phyloP scores from a whole-genome alignment of 306 rosid genomes.

The Macrotyloma uniflorum region DNA sequence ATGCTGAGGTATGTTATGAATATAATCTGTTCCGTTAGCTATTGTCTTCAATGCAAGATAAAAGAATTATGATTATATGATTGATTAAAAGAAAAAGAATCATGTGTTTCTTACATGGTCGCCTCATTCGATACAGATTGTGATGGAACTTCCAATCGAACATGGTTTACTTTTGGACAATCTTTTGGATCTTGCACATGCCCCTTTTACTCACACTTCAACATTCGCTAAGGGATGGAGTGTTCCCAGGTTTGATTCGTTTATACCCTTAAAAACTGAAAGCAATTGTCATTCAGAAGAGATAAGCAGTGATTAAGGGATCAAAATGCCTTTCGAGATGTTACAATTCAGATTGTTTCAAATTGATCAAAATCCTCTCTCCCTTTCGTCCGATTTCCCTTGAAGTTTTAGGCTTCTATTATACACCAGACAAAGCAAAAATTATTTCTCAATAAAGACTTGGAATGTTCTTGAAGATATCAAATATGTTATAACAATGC shows the following conservation, averaged over 20 bases:
- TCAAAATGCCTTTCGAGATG: constrained; percentile 4
- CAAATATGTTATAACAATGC: background rate
- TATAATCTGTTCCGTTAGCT: constrained; percentile 8
- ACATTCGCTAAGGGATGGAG: constrained; percentile 98
- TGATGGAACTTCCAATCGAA: constrained; percentile 90
- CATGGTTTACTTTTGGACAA: constrained; percentile 96
- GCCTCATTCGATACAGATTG: constrained; percentile 55
- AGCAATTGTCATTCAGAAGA: constrained; percentile 1
- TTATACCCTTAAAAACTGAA: background rate
- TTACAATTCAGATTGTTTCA: background rate
- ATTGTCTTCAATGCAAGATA: constrained; percentile 1
- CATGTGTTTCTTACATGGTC: constrained; percentile 23
- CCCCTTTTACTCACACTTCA: constrained; percentile 98
- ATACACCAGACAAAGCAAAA: background rate
- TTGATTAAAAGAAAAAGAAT: background rate
- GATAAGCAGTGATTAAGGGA: background rate
- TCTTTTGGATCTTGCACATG: constrained; percentile 98
- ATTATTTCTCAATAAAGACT: background rate
- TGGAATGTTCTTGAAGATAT: background rate
- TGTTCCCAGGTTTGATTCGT: constrained; percentile 84
- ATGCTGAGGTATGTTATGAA: constrained; percentile 72
- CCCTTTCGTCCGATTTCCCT: background rate
- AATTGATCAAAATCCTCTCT: background rate
- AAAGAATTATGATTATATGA: constrained; percentile 1
- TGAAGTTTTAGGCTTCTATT: background rate